Evolutionary conservation across 176 grass and related monocot genomes (phyloP).

Genomic region (Otatea glauca): DNA sequence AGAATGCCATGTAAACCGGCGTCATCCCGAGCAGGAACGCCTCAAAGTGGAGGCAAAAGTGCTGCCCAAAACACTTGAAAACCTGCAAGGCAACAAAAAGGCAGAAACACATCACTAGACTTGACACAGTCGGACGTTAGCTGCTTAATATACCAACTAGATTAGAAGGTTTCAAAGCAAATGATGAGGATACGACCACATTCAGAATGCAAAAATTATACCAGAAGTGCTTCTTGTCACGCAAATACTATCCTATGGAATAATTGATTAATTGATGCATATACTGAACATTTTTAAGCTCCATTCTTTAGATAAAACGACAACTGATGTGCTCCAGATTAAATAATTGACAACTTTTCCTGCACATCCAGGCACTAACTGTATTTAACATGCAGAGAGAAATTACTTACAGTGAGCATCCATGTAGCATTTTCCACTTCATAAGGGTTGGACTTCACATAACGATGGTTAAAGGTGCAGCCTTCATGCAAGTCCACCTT

Average conservation of each 20-base stretch:
- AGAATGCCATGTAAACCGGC: conserved; percentile 60
- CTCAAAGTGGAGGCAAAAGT: conserved; percentile 70
- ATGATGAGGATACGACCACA: background rate
- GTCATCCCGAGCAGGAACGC: conserved; percentile 61
- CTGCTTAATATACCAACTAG: background rate
- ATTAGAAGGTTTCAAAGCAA: background rate
- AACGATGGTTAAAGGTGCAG: conserved; percentile 89
- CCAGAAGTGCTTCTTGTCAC: background rate
- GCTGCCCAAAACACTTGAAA: conserved; percentile 60
- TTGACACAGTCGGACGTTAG: background rate
- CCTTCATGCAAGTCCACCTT: conserved; percentile 91
- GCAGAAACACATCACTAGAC: background rate
- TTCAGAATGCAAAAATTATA: background rate
- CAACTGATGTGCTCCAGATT: background rate
- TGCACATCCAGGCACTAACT: background rate
- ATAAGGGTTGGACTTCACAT: conserved; percentile 74
- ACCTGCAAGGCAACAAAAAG: conserved; percentile 34
- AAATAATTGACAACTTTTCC: background rate
- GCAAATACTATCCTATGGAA: background rate
- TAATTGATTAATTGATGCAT: background rate
- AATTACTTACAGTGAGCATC: conserved; percentile 80
- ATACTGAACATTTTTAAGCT: background rate
- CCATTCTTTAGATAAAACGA: background rate
- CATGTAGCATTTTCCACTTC: conserved; percentile 84
- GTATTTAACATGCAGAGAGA: conserved; percentile 25